Evolutionary conservation across 108 stramenopile genomes (phyloP), one percentile per base, ranked within the genome.

Genomic region (Chaetoceros tenuissimus): DNA sequence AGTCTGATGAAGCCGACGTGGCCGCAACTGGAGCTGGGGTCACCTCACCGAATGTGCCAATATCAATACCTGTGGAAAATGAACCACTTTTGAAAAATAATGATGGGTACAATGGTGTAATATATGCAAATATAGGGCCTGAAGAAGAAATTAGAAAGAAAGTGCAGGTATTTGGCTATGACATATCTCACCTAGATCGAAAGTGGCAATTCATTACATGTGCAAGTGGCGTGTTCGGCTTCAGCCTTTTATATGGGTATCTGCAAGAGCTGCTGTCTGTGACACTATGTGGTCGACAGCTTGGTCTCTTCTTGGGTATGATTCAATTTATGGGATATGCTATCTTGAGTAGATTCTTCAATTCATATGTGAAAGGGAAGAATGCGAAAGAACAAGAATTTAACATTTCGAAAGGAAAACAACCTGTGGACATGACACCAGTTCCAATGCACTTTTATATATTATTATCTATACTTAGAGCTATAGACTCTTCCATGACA

Each of bases 191-290:
- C 28, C 48, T 77, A 46, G 55, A 74, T 3, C 78, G 81, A 7
- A 72, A 61, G 10, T 31, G 45, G 22, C 91, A 89, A 56, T 94
- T 91, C 59, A 24, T 89, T 8, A 56, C 83, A 25, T 79, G 79
- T 60, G 87, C 93, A 8, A 53, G 57, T 13, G 87, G 87, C 0
- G 89, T 90, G 3, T 94, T 91, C 60, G 54, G 49, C 48, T 94
- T 89, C 58, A 77, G 78, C 20, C 60, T 94, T 10, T 28, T 94
- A 25, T 94, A 94, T 57, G 93, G 87, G 21, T 94, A 78, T 59
- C 55, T 94, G 40, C 93, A 94, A 62, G 93, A 94, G 62, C 70
- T 94, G 46, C 74, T 91, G 31, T 77, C 73, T 22, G 93, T 94
- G 7, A 51, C 73, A 24, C 44, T 94, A 10, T 91, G 80, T 62